Evolutionary conservation across 2,329 filamentous ascomycete species (phyloP), one percentile per base, ranked within the genome.

Genomic region (Arthroderma sp.): DNA sequence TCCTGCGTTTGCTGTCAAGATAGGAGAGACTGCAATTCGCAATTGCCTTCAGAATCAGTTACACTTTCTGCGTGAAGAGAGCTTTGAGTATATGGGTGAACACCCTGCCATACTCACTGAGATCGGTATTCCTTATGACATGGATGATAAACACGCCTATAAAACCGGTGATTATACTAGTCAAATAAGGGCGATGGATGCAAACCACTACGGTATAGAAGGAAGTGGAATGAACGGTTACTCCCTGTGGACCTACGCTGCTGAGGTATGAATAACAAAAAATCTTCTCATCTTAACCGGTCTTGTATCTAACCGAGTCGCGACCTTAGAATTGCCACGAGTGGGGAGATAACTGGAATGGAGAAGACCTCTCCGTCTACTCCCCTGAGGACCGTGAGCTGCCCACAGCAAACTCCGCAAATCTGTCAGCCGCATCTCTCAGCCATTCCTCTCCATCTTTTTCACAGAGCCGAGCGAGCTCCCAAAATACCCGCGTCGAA

Each of bases 81-180:
- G 89, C 0, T 66, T 83, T n/a, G 82, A 94, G 45, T 80, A 86
- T 48, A 86, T 87, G 70, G 91, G 91, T 15, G 78, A 83, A 22
- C 88, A 93, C 54, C 91, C 91, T 0, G 86, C 87, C 54, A 66
- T 98, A 4, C 78, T 95, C 62, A 93, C 86, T 0, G 91, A 98
- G 60, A 96, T 96, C 56, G 91, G 91, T 5, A 95, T 98, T 47
- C 91, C 91, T 0, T 98, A 94, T 59, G 91, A 98, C 59, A 96
- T 98, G 93, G 89, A 98, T 58, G 81, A 94, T 53, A 88, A 94
- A 64, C 74, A 91, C 57, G 91, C 91, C 1, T 98, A 98, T 66
- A 85, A 86, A 65, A 94, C 86, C 4, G 91, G 93, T 5, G 85
- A 98, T 62, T 98, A 94, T 64, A 82, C 83, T 38, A 94, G 86